Conservation (phyloP, 306 rosid species). For the Acacia acuminata region DNA sequence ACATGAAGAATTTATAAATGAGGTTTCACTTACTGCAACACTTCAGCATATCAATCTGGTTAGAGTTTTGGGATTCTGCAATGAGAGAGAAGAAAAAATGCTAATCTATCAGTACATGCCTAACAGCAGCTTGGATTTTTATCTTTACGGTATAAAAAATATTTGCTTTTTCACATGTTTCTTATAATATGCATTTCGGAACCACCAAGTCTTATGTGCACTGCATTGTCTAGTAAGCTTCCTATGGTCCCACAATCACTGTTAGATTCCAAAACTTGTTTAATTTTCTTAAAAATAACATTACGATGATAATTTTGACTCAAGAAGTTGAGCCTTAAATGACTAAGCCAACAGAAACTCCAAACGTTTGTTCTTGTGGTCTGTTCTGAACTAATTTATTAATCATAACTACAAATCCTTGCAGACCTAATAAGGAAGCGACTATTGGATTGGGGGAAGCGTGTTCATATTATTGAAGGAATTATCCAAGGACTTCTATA, state of each 20-base stretch:
- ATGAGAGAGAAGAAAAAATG: neutral
- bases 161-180: neutral
- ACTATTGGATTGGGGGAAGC: neutral
- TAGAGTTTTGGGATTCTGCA: constrained; percentile 3
- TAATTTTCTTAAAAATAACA: neutral
- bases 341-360: neutral
- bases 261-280: neutral
- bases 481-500: constrained; percentile 18
- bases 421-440: neutral
- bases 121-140: neutral
- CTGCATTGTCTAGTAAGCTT: neutral
- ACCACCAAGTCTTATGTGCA: neutral
- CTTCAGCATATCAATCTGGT: constrained; percentile 37
- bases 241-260: neutral
- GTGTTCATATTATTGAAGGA: neutral
- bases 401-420: neutral
- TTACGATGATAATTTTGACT: neutral
- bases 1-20: constrained; percentile 25
- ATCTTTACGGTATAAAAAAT: constrained; percentile 10
- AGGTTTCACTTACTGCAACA: constrained; percentile 25
- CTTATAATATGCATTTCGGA: neutral
- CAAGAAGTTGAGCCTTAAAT: too few relatives aligned
- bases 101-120: constrained; percentile 7
- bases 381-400: neutral
- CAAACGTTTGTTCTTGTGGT: neutral